A percentile compares a stretch with the other conserved stretches of the same genome.
These are phyloP conservation scores for Talaromyces adpressus DNA, from an alignment of 495 filamentous ascomycete genomes.

Conservation along the genomic window DNA sequence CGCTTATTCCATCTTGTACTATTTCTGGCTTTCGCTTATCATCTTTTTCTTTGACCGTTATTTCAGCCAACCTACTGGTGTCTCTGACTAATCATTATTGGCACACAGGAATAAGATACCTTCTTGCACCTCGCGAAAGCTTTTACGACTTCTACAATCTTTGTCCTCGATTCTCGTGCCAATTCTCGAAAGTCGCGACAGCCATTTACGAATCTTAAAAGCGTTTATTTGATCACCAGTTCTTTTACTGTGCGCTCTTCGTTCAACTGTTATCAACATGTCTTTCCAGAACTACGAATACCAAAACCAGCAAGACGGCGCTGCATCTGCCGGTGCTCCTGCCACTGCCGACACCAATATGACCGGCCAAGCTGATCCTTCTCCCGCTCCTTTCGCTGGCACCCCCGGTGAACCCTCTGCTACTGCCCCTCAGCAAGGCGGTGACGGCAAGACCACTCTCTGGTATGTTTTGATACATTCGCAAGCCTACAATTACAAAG, in stretches of 20 bases:
- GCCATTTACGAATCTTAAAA: neutral
- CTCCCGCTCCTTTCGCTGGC: slow-evolving; percentile 46
- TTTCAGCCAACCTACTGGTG: neutral
- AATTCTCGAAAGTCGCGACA: slow-evolving; percentile 9
- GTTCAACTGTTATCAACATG: slow-evolving; percentile 28
- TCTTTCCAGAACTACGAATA: slow-evolving; percentile 58
- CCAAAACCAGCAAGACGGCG: slow-evolving; percentile 48
- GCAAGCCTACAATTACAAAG: neutral
- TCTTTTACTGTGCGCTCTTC: slow-evolving; percentile 20
- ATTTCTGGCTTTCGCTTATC: neutral
- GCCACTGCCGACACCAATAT: slow-evolving; percentile 45
- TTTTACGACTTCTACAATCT: slow-evolving; percentile 7
- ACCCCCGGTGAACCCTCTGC: slow-evolving; percentile 45
- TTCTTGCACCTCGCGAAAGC: slow-evolving; percentile 4
- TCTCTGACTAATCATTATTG: neutral
- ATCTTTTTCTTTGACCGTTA: neutral
- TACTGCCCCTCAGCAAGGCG: slow-evolving; percentile 47
- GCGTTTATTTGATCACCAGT: slow-evolving; percentile 22
- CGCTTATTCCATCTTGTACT: neutral
- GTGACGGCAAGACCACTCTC: slow-evolving; percentile 72
- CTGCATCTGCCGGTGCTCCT: slow-evolving; percentile 45
- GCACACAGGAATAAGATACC: slow-evolving; percentile 6
- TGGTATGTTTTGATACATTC: slow-evolving; percentile 50
- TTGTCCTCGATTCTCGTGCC: slow-evolving; percentile 9
- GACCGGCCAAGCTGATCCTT: slow-evolving; percentile 48